A percentile compares a stretch with the other conserved stretches of the same genome.
These are phyloP conservation scores for Senecio squalidus DNA, from an alignment of 140 eudicot species.

Conservation along the genomic window DNA sequence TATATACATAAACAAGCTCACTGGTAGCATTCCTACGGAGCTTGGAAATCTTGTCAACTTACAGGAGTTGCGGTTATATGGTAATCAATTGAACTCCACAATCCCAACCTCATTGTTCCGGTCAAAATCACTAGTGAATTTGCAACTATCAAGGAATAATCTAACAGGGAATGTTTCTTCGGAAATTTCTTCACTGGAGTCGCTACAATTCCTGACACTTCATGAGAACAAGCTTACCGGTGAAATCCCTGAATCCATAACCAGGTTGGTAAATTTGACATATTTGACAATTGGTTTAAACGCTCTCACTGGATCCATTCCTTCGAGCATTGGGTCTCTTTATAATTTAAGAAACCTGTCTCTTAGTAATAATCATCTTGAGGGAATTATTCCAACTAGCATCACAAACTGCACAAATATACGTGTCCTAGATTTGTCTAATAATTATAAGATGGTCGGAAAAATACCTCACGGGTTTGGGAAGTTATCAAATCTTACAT, in stretches of 20 bases:
- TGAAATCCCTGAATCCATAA: background rate
- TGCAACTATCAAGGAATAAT: background rate
- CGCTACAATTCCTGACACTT: background rate
- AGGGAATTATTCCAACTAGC: slow-evolving; percentile 55
- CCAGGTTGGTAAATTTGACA: background rate
- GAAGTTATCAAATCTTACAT: slow-evolving; percentile 44
- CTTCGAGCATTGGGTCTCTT: slow-evolving; percentile 59
- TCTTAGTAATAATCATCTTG: slow-evolving; percentile 37
- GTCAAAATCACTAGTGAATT: background rate
- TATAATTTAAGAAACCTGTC: slow-evolving; percentile 53
- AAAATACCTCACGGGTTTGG: slow-evolving; percentile 56
- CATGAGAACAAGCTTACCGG: background rate
- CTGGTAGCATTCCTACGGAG: background rate
- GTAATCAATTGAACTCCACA: background rate
- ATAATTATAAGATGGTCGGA: slow-evolving; percentile 39
- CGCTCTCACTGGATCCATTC: slow-evolving; percentile 26
- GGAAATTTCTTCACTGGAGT: background rate
- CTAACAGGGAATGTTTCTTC: background rate
- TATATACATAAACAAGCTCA: background rate
- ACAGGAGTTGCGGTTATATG: background rate
- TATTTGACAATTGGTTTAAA: background rate
- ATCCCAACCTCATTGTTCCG: background rate
- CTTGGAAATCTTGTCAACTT: background rate
- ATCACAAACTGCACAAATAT: slow-evolving; percentile 62
- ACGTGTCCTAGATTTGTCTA: slow-evolving; percentile 30